These are phyloP conservation scores for Mallotus japonicus DNA, from an alignment of 441 rosid species.

Conservation along the genomic window DNA sequence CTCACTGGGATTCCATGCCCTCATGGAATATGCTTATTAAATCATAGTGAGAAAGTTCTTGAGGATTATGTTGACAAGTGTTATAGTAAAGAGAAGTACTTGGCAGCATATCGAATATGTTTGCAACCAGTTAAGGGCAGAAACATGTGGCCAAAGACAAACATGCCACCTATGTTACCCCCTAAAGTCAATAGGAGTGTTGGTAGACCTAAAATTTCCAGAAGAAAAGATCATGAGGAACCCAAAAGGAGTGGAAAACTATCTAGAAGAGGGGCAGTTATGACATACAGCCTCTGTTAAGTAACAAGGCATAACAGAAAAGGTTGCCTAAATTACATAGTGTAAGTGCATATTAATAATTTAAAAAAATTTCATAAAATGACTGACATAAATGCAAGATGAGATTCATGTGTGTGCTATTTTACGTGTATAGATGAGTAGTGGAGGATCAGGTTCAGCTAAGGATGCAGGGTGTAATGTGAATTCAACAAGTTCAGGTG, in stretches of 20 bases:
- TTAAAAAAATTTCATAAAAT: too few species aligned
- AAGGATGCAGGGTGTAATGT: too few species aligned
- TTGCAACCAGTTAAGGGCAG: neutral
- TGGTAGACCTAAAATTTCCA: neutral
- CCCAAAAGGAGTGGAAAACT: neutral
- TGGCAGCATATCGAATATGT: neutral
- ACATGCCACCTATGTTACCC: neutral
- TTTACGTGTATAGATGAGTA: too few species aligned
- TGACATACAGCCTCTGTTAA: neutral
- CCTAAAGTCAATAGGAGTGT: neutral
- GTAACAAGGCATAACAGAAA: too few species aligned
- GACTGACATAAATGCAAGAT: too few species aligned
- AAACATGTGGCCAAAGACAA: neutral
- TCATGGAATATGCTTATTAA: neutral
- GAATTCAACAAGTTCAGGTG: too few species aligned
- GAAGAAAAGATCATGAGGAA: neutral
- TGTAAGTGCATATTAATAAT: too few species aligned
- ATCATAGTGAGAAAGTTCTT: rapidly evolving
- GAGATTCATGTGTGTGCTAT: too few species aligned
- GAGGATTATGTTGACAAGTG: neutral
- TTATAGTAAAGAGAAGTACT: neutral
- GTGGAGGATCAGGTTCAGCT: too few species aligned
- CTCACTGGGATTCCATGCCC: neutral
- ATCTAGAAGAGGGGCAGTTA: neutral
- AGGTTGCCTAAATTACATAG: rapidly evolving